Evolutionary conservation across 2,329 filamentous ascomycete species (phyloP).

Genomic region (Aureobasidium zeae): DNA sequence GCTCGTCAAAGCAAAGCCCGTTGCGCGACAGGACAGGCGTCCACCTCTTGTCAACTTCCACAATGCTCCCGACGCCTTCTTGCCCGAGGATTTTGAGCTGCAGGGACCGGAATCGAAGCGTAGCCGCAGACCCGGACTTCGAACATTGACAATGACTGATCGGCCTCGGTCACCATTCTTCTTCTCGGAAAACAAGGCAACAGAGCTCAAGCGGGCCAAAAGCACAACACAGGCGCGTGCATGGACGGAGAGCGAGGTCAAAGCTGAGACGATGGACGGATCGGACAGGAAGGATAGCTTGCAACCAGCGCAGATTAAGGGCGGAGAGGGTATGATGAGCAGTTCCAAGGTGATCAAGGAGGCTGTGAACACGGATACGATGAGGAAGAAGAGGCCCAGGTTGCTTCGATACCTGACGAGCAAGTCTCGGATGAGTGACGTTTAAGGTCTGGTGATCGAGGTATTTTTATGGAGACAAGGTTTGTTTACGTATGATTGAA

Average conservation of each 20-base stretch:
- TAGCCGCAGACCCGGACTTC: slow-evolving; percentile 14
- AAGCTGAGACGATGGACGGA: slow-evolving; percentile 2
- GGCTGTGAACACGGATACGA: slow-evolving; percentile 25
- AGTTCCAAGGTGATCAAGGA: slow-evolving; percentile 20
- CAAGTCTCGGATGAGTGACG: slow-evolving; percentile 12
- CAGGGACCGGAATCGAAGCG: slow-evolving; percentile 16
- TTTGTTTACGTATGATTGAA: slow-evolving; percentile 11
- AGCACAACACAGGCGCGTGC: slow-evolving; percentile 8
- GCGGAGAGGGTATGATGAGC: neutral
- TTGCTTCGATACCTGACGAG: slow-evolving; percentile 10
- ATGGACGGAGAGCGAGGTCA: neutral
- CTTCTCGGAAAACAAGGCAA: slow-evolving; percentile 14
- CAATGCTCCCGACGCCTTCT: slow-evolving; percentile 38
- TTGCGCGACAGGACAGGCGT: slow-evolving; percentile 11
- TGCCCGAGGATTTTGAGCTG: slow-evolving; percentile 42
- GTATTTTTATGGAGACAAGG: slow-evolving; percentile 12
- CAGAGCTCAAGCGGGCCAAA: slow-evolving; percentile 14
- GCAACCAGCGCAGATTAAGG: neutral
- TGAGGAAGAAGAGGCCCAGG: slow-evolving; percentile 28
- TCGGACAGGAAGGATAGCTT: slow-evolving; percentile 7
- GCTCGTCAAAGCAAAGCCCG: slow-evolving; percentile 9
- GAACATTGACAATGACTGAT: slow-evolving; percentile 17
- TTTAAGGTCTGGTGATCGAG: slow-evolving; percentile 2
- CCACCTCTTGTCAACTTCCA: slow-evolving; percentile 37
- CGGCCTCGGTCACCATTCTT: slow-evolving; percentile 18